Conservation (phyloP, 352 stramenopile species). For the Lagenidium sp. region DNA sequence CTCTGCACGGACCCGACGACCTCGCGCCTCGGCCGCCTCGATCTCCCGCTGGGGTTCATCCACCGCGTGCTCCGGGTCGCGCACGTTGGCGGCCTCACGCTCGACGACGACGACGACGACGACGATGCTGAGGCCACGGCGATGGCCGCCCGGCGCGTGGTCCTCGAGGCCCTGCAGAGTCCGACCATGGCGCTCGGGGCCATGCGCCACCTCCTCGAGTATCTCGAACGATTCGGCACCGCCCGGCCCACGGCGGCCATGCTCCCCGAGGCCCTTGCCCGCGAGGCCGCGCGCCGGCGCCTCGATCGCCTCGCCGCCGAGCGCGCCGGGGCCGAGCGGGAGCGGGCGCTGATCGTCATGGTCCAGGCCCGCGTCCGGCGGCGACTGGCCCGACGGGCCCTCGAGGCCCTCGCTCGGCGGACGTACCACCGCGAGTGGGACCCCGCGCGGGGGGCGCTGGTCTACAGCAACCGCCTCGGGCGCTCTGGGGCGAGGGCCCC, state of each 20-base stretch:
- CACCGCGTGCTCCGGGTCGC: constrained; percentile 26
- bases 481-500: no score
- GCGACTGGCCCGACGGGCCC: constrained; percentile 18
- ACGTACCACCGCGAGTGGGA: constrained; percentile 45
- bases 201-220: constrained; percentile 25
- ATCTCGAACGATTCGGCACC: constrained; percentile 22
- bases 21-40: no score
- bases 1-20: no score
- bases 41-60: constrained; percentile 27
- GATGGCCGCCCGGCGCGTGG: background rate
- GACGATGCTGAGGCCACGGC: background rate
- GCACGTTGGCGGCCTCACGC: constrained; percentile 5
- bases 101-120: background rate
- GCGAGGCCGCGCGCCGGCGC: constrained; percentile 6
- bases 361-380: constrained; percentile 26
- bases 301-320: background rate
- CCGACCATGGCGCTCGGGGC: background rate
- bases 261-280: constrained; percentile 25
- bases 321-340: background rate
- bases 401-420: constrained; percentile 26
- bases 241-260: constrained; percentile 23
- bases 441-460: constrained; percentile 7
- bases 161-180: background rate
- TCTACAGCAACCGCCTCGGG: constrained; percentile 22
- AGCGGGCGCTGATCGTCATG: constrained; percentile 12